Base-by-base conservation (phyloP, 2,329 filamentous ascomycete species). In the Penicillium expansum region DNA sequence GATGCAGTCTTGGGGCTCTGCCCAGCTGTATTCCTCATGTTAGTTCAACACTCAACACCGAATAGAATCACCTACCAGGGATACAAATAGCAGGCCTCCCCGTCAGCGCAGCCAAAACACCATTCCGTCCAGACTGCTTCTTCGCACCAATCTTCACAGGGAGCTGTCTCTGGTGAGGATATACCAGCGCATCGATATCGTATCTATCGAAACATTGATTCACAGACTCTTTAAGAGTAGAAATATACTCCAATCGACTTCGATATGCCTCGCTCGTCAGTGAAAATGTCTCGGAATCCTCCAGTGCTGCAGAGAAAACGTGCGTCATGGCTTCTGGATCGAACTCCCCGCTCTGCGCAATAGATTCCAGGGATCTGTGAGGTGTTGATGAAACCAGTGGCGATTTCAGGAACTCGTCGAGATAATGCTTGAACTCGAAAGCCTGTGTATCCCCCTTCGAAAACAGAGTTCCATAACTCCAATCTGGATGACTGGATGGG, bases 131-230 rank as follows among this genome's bases (percentile, higher is more conserved):
- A n/a, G 74, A 74, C 70, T 88, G 86, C 0, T 78, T 81, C 0
- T 80, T 75, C 0, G 79, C 78, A 3, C 84, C 84, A 24, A 86
- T 69, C 44, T 80, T 79, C 2, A 86, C 84, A 6, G 86, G 83
- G 1, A 88, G 78, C 52, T 86, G 86, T 65, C 80, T 81, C 64
- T 88, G 86, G 66, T 88, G 81, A 0, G 86, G 85, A 69, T 88
- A 88, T 62, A 87, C 80, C 35, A 88, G 63, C 0, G 81, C 84
- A 65, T 86, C 82, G 14, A 88, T 74, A 0, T 69, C 58, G 59
- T 84, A 73, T 0, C 65, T 55, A 0, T 71, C 67, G 57, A 88
- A 85, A 0, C 82, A 84, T 3, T 70, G 59, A n/a, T 76, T 71
- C 2, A 88, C 71, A 0, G 78, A 72, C 1, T 76, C 67, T 4